Evolutionary conservation across 345 rosid genomes (phyloP).

Genomic region (Salix purpurea): DNA sequence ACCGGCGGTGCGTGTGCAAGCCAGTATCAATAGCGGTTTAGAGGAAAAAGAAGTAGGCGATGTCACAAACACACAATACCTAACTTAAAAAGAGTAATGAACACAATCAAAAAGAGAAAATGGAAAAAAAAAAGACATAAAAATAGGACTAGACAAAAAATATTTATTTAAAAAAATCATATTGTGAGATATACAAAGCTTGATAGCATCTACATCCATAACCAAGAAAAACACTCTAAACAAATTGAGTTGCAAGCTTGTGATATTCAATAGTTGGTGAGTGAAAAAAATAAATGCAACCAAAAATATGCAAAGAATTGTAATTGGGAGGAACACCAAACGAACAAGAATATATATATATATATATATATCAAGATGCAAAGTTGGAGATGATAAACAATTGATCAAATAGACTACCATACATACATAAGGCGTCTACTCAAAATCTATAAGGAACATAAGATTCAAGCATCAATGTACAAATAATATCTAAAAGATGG

Average conservation of each 20-base stretch:
- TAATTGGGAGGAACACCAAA: not conserved
- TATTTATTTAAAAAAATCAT: not conserved
- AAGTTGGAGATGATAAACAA: not conserved
- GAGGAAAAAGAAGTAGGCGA: not conserved
- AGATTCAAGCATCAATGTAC: not conserved
- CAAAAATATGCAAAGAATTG: not conserved
- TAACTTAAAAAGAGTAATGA: no score
- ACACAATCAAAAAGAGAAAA: not conserved
- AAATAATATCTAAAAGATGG: not conserved
- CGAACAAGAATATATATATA: not conserved
- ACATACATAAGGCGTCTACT: not conserved
- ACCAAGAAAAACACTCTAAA: not conserved
- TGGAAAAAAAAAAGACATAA: not conserved
- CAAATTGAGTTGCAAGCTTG: not conserved
- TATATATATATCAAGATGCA: not conserved
- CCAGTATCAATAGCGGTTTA: not conserved
- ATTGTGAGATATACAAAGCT: not conserved
- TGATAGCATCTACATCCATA: not conserved
- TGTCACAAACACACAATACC: not conserved
- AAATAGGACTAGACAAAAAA: not conserved
- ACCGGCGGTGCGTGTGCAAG: accelerated
- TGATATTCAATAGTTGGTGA: no score
- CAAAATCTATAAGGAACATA: no score
- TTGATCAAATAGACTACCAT: not conserved
- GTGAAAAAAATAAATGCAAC: not conserved